Percentiles rank a stretch among this genome's conserved stretches.
These are phyloP conservation scores for Antrodiella citrinella DNA, from an alignment of 768 basidiomycete species.

Conservation along the genomic window DNA sequence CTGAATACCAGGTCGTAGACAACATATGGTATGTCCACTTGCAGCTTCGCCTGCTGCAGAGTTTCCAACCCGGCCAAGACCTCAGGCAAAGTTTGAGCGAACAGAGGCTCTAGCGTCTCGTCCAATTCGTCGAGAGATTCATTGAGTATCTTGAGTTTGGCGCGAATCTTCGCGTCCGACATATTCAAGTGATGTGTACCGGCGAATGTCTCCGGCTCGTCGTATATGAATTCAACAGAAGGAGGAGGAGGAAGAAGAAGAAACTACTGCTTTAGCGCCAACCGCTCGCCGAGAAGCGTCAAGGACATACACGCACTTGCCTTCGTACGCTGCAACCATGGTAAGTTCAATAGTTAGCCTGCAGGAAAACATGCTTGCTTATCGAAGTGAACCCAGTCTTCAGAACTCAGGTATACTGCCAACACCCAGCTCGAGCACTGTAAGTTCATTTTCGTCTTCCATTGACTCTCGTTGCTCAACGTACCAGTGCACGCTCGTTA, in stretches of 20 bases:
- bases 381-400: conserved; percentile 45
- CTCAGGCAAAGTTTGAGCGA: conserved; percentile 62
- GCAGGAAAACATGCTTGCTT: neutral
- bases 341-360: conserved; percentile 8
- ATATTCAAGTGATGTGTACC: conserved; percentile 12
- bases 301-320: neutral
- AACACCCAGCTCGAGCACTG: conserved; percentile 94
- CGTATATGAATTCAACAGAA: too few relatives aligned
- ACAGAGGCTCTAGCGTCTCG: conserved; percentile 52
- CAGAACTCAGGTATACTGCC: conserved; percentile 90
- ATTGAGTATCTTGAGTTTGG: conserved; percentile 39
- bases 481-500: conserved; percentile 85
- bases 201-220: too few relatives aligned
- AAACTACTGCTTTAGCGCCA: too few relatives aligned
- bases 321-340: conserved; percentile 7
- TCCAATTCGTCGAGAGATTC: conserved; percentile 66
- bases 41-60: conserved; percentile 76
- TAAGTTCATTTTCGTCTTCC: conserved; percentile 33
- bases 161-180: conserved; percentile 29
- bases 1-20: conserved; percentile 83
- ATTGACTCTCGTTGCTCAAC: conserved; percentile 9
- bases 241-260: too few relatives aligned
- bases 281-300: too few relatives aligned
- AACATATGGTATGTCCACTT: conserved; percentile 73
- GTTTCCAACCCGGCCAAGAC: conserved; percentile 56